phyloP scores from a whole-genome alignment of 129 eudicot genomes.

The Flaveria robusta region DNA sequence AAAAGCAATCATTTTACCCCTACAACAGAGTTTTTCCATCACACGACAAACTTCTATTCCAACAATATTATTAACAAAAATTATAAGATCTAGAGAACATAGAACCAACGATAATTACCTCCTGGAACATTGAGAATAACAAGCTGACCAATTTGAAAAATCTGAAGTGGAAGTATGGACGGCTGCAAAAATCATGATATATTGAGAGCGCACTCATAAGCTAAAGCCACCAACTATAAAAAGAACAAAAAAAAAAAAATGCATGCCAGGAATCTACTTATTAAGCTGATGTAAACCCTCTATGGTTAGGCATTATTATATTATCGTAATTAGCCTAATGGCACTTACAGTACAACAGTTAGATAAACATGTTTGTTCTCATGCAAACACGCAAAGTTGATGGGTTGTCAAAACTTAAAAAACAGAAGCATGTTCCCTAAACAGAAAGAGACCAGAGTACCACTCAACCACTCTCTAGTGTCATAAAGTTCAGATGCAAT shows the following conservation, averaged over 20 bases:
- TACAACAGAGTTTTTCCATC: too few relatives aligned
- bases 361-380: too few relatives aligned
- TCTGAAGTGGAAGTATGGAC: conserved; percentile 56
- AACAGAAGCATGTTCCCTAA: too few relatives aligned
- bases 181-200: conserved; percentile 47
- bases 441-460: too few relatives aligned
- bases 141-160: conserved; percentile 55
- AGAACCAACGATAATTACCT: conserved; percentile 34
- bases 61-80: neutral
- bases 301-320: conserved; percentile 7
- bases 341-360: too few relatives aligned
- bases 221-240: conserved; percentile 6
- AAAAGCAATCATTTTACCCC: neutral
- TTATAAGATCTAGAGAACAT: neutral
- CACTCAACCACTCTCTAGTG: too few relatives aligned
- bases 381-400: too few relatives aligned
- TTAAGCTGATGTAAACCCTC: neutral
- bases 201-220: neutral
- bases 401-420: too few relatives aligned
- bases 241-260: neutral
- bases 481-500: neutral
- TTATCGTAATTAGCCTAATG: neutral
- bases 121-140: conserved; percentile 64
- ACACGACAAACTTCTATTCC: too few relatives aligned
- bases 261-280: neutral